A percentile compares a stretch with the other conserved stretches of the same genome.
These are phyloP conservation scores for Drechslerella dactyloides DNA, from an alignment of 2,329 filamentous ascomycete genomes.

Conservation along the genomic window DNA sequence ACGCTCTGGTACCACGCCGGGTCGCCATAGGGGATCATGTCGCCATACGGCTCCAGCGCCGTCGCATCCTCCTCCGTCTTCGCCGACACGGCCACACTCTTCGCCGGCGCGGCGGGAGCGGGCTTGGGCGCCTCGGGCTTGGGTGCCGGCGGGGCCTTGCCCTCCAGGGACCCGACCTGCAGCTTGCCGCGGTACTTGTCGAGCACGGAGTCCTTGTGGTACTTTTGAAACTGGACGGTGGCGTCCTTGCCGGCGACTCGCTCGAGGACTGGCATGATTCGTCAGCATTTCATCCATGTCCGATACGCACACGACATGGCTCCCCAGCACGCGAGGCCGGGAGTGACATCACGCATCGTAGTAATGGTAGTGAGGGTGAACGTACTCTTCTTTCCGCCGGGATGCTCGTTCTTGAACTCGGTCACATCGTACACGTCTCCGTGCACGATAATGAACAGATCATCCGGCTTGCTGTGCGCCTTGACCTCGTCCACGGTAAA, in stretches of 20 bases:
- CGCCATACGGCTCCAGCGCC: slow-evolving; percentile 79
- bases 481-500: slow-evolving; percentile 86
- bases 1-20: slow-evolving; percentile 94
- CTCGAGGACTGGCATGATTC: slow-evolving; percentile 61
- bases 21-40: slow-evolving; percentile 87
- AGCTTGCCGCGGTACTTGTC: slow-evolving; percentile 69
- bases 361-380: not conserved
- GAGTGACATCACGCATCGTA: not conserved
- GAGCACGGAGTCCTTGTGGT: slow-evolving; percentile 67
- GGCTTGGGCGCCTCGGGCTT: slow-evolving; percentile 56
- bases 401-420: slow-evolving; percentile 78
- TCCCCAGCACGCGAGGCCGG: slow-evolving; percentile 55
- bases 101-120: slow-evolving; percentile 60
- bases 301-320: slow-evolving; percentile 12
- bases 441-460: slow-evolving; percentile 88
- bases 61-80: slow-evolving; percentile 61
- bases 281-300: no score
- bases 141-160: slow-evolving; percentile 69
- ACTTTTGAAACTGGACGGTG: slow-evolving; percentile 73
- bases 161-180: slow-evolving; percentile 77
- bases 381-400: slow-evolving; percentile 77
- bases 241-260: slow-evolving; percentile 71
- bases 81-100: slow-evolving; percentile 53
- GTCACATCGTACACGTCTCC: slow-evolving; percentile 96
- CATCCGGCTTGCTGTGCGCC: slow-evolving; percentile 85